A percentile compares a stretch with the other conserved stretches of the same genome.
Conservation (phyloP, 2,329 filamentous ascomycete genomes). For the Aureobasidium pullulans region DNA sequence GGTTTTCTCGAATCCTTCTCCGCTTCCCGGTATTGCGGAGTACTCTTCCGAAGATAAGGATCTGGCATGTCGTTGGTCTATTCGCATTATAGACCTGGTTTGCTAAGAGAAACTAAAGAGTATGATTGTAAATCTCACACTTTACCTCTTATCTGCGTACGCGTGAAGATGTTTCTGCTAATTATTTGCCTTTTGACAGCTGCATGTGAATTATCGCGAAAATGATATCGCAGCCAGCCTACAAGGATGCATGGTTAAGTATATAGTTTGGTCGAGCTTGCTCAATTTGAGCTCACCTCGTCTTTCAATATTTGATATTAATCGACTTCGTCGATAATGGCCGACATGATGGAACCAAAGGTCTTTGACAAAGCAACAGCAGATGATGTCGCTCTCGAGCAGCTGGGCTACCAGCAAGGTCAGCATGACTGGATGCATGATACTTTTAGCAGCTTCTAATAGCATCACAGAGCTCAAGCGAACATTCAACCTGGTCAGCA, state of each 20-base stretch:
- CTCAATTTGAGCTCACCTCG: not conserved
- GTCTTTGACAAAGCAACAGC: slow-evolving; percentile 13
- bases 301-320: no score
- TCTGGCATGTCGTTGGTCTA: not conserved
- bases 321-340: not conserved
- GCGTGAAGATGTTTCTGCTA: not conserved
- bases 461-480: slow-evolving; percentile 45
- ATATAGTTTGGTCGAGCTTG: not conserved
- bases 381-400: slow-evolving; percentile 34
- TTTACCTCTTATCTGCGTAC: not conserved
- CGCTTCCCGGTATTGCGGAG: not conserved
- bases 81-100: not conserved
- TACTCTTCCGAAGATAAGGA: not conserved
- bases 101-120: not conserved
- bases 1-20: not conserved
- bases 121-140: not conserved
- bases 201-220: not conserved
- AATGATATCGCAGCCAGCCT: not conserved
- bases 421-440: not conserved
- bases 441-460: not conserved
- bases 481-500: slow-evolving; percentile 48
- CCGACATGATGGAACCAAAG: slow-evolving; percentile 1
- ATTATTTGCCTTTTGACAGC: not conserved
- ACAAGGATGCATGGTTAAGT: not conserved
- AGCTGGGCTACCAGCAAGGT: slow-evolving; percentile 36